phyloP scores from a whole-genome alignment of 2,329 filamentous ascomycete species.

The Scytalidium lignicola region DNA sequence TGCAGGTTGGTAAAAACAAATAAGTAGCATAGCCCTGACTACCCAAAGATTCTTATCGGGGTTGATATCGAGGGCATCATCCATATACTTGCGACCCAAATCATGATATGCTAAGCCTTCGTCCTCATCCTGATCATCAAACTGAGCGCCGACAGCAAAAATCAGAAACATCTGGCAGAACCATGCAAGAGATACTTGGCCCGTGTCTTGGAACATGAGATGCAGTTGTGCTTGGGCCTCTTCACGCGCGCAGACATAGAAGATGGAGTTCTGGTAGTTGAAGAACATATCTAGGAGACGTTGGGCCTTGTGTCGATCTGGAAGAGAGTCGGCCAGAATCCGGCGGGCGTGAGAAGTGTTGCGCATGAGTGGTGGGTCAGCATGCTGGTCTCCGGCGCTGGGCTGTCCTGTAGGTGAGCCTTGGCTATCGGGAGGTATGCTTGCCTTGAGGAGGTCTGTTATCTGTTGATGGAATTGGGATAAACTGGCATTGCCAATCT shows the following conservation, averaged over 20 bases:
- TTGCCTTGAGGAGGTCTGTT: conserved; percentile 4
- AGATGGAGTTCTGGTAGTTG: conserved; percentile 11
- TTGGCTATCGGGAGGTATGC: conserved; percentile 1
- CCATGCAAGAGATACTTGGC: conserved; percentile 9
- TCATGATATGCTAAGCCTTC: conserved; percentile 9
- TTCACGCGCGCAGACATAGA: conserved; percentile 10
- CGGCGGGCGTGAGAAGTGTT: conserved; percentile 7
- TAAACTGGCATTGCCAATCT: conserved; percentile 7
- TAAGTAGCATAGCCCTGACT: conserved; percentile 11
- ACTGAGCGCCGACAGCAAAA: conserved; percentile 11
- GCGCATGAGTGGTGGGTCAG: conserved; percentile 6
- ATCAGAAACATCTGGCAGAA: conserved; percentile 15
- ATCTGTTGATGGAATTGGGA: conserved; percentile 6
- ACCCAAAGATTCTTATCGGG: conserved; percentile 12
- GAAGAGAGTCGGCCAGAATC: conserved; percentile 9
- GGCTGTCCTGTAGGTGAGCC: neutral
- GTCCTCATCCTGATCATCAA: conserved; percentile 11
- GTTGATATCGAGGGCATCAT: conserved; percentile 11
- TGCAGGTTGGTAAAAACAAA: conserved; percentile 11
- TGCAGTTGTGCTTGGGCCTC: conserved; percentile 7
- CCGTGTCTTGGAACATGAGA: conserved; percentile 10
- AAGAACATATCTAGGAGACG: conserved; percentile 11
- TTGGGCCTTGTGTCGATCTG: conserved; percentile 7
- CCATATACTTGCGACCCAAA: conserved; percentile 10
- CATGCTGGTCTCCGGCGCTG: neutral